Base-by-base conservation (phyloP, 2,329 filamentous ascomycete genomes). In the Arthrobotrys iridis region DNA sequence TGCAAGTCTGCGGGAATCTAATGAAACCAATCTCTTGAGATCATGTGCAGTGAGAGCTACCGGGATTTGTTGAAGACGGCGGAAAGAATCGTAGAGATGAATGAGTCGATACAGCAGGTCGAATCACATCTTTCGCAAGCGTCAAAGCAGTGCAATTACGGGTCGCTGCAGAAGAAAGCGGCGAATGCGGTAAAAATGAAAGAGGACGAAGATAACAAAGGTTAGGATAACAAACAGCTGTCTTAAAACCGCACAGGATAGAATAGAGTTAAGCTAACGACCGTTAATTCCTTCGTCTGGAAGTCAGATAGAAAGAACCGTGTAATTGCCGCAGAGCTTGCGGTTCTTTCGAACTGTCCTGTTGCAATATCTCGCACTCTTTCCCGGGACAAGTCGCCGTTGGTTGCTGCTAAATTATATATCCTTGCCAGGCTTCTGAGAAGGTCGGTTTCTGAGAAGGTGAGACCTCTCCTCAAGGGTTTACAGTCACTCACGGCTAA, bases 41-140 rank as follows among this genome's bases (percentile, higher is more conserved):
- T 8, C 10, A 24, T 50, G 24, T 52, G 20, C 78, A 89, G 87
- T 18, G 85, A 87, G 79, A 87, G 88, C 80, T 91, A 91, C 78
- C 87, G 89, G 66, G 88, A 88, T 72, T 84, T 91, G 4, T 84
- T 91, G 62, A 86, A 86, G 40, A 90, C 89, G 0, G 89, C 89
- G 18, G 88, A 90, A 79, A 86, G 85, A 1, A 91, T 91, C 77
- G 87, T 90, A 66, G 84, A 87, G 37, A 90, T 91, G 87, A 88
- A 90, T 77, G 81, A 82, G 20, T 84, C 87, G 76, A 88, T 89
- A 79, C 84, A 86, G 77, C 81, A 84, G 20, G 86, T 88, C 15
- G 89, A 90, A 79, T 81, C 81, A 1, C 84, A 84, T 35, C 82
- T 91, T 45, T 83, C 85, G 4, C 84, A 85, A 64, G 84, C 90